These are phyloP conservation scores for Beta macrorhiza DNA, from an alignment of 179 eudicot genomes.

Conservation along the genomic window DNA sequence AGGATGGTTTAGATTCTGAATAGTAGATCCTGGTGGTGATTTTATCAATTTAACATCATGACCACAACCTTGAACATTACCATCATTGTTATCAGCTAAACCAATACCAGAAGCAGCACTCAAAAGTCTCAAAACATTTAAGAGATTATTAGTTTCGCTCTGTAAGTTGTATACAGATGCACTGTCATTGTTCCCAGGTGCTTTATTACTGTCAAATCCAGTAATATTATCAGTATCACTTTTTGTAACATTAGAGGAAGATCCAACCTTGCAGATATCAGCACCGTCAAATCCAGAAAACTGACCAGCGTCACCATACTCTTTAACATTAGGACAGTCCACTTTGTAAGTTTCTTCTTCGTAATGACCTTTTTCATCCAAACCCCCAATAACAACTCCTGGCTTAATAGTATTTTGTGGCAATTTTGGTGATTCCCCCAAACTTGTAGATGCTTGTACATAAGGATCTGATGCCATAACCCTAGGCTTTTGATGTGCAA, in stretches of 20 bases:
- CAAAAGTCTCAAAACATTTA: constrained; percentile 34
- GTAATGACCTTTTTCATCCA: constrained; percentile 27
- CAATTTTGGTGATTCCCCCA: constrained; percentile 27
- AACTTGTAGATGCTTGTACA: constrained; percentile 21
- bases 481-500: constrained; percentile 24
- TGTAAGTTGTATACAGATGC: constrained; percentile 22
- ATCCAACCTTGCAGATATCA: constrained; percentile 10
- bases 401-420: constrained; percentile 27
- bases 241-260: constrained; percentile 21
- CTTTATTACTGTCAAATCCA: constrained; percentile 23
- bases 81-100: constrained; percentile 25
- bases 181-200: constrained; percentile 26
- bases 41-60: constrained; percentile 24
- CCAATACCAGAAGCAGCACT: constrained; percentile 35
- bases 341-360: constrained; percentile 29
- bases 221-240: constrained; percentile 23
- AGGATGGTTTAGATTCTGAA: constrained; percentile 31
- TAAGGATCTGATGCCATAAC: constrained; percentile 22
- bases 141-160: constrained; percentile 27
- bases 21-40: constrained; percentile 23
- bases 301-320: constrained; percentile 23
- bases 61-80: constrained; percentile 30
- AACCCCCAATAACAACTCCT: constrained; percentile 24
- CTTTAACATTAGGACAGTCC: constrained; percentile 22
- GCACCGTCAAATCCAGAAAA: constrained; percentile 24